Conservation (phyloP, 2,329 filamentous ascomycete species). For the Conoideocrella luteorostrata region DNA sequence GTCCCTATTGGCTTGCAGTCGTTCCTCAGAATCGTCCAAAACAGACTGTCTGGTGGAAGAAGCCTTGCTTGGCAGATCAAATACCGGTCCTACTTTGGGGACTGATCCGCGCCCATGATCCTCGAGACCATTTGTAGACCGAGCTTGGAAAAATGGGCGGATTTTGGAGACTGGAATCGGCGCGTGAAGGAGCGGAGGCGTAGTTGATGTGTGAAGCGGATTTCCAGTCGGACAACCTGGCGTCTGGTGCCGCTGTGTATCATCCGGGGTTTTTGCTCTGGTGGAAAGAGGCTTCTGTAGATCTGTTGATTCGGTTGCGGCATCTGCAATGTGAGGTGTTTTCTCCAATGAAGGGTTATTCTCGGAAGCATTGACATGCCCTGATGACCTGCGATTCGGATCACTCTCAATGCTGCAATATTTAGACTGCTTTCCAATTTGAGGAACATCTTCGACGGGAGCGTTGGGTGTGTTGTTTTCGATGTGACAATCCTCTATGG, state of each 20-base stretch:
- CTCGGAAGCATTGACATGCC: too few species aligned
- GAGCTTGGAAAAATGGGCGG: conserved; percentile 10
- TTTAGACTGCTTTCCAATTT: not conserved
- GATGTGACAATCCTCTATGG: not conserved
- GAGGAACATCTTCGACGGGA: not conserved
- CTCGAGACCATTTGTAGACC: not conserved
- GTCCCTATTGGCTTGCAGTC: not conserved
- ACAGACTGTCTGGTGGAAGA: too few species aligned
- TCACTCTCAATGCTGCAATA: not conserved
- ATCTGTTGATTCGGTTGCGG: too few species aligned
- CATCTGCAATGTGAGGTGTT: too few species aligned
- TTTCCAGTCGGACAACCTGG: not conserved
- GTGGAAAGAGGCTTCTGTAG: too few species aligned
- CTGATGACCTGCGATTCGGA: too few species aligned
- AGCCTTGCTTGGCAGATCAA: not conserved
- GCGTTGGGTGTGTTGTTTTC: not conserved
- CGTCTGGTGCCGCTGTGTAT: not conserved
- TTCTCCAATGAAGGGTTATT: too few species aligned
- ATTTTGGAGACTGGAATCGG: conserved; percentile 14
- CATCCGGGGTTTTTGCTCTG: too few species aligned
- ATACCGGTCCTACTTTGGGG: conserved; percentile 8
- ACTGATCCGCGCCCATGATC: conserved; percentile 6
- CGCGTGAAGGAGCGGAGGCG: conserved; percentile 9
- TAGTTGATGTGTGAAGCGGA: not conserved
- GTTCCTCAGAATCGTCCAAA: not conserved